Evolutionary conservation across 176 grass and related monocot genomes (phyloP), one percentile per base, ranked within the genome.

Genomic region (Eleusine coracana): DNA sequence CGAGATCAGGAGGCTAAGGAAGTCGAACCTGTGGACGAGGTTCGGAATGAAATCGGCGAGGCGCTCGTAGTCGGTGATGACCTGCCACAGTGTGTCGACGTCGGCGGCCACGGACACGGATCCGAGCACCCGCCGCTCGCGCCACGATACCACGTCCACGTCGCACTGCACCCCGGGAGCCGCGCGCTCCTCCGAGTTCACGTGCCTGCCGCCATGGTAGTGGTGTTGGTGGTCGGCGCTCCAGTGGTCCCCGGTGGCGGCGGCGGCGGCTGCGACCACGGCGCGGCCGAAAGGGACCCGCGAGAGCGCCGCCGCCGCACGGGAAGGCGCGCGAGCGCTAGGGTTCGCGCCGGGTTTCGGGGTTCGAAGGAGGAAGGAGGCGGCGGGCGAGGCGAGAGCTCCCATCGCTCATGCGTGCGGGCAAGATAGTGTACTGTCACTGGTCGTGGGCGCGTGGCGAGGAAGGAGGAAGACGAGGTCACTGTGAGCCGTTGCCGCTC

Each of bases 61-160:
- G 70, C 92, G 89, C 83, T 95, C 92, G 76, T 98, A 98, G 79
- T 98, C 96, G 34, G 96, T 98, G 82, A 98, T 91, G 82, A 95
- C 91, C 70, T 87, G 82, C 96, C 96, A 98, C 25, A 98, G 63
- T 18, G 96, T 87, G 51, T 93, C 92, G 52, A 91, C 88, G 64
- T 95, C 96, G 58, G 96, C 96, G 80, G 86, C 84, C 68, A 91
- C 90, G 23, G 71, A 25, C 38, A 98, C 86, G 78, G 92, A 89
- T 23, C 84, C 90, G 66, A 80, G 61, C 79, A 98, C 86, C 31
- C 90, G 84, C 40, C 90, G 87, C 92, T 98, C 95, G 23, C 92
- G 95, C 95, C 95, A 98, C 44, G 95, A 98, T 74, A 98, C 85
- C 37, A 98, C 90, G 71, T 94, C 90, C 84, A 97, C 90, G 72